Base-by-base conservation (phyloP, 352 stramenopile species). In the Saprolegnia parasitica region DNA sequence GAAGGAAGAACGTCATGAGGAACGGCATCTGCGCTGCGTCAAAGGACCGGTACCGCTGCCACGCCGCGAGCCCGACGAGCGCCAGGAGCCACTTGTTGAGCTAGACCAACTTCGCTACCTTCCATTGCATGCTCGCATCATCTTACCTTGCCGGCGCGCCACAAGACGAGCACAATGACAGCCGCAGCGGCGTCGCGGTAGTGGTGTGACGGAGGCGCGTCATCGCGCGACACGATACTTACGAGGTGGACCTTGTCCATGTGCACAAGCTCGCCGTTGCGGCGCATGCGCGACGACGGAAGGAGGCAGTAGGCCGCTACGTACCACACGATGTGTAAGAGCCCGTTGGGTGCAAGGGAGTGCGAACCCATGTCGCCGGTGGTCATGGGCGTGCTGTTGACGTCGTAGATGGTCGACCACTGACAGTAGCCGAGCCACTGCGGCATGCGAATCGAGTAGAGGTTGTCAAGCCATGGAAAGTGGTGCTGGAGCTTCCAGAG, bases 151-250 rank as follows among this genome's bases (percentile, higher is more conserved):
- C 52, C 52, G 16, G 52, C 24, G 35, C 52, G 52, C 52, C 52
- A 60, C 13, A 60, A 24, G 35, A 24, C 35, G 3, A 60, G 16
- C 11, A 60, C 11, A 15, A 60, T 9, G 13, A 60, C 3, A 15
- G 11, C 52, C 3, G 11, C 52, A 24, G 52, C 52, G 52, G 11
- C 13, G 35, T 60, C 52, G 35, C 52, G 11, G 35, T 60, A 60
- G 35, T 60, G 52, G 35, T 3, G 35, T 9, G 52, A 60, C 24
- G 24, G 13, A 24, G 35, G 24, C 13, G n/a, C 35, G 13, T 60
- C 37, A 54, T 1, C 45, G 0, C 76, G 89, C 39, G 84, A 91
- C 21, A 81, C 78, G 64, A 92, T 91, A 73, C 83, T 91, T 16
- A 91, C 68, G 29, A 91, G 74, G 56, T 82, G 78, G 29, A 86